phyloP scores from a whole-genome alignment of 169 alveolate genomes.

The Neospora caninum region DNA sequence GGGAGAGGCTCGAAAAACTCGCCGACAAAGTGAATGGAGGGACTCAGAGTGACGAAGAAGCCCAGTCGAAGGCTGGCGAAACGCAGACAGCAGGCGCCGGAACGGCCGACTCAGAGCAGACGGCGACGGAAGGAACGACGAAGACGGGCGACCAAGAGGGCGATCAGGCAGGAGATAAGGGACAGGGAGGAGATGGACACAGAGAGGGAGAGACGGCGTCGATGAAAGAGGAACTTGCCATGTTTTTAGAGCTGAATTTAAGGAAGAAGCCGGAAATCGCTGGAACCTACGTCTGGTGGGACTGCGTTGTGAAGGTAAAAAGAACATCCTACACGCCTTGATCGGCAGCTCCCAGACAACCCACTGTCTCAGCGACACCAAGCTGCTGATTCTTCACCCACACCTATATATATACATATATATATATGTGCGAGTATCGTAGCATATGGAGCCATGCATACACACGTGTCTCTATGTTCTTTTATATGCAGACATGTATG shows the following conservation, averaged over 20 bases:
- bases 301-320: conserved; percentile 26
- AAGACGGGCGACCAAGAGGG: neutral
- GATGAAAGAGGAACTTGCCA: neutral
- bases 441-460: too few species aligned
- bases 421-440: too few species aligned
- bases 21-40: conserved; percentile 7
- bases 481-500: too few species aligned
- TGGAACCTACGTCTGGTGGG: conserved; percentile 34
- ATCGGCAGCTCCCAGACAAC: too few species aligned
- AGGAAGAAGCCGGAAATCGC: conserved; percentile 38
- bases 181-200: neutral
- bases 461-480: too few species aligned
- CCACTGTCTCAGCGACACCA: too few species aligned
- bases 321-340: neutral
- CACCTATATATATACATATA: too few species aligned
- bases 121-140: neutral
- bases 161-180: neutral
- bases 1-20: conserved; percentile 30
- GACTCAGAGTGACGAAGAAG: neutral
- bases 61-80: neutral
- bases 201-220: neutral
- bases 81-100: neutral
- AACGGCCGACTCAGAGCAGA: neutral
- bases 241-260: neutral
- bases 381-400: too few species aligned